These are phyloP conservation scores for Pichia heedii DNA, from an alignment of 805 yeast genomes.

Conservation along the genomic window DNA sequence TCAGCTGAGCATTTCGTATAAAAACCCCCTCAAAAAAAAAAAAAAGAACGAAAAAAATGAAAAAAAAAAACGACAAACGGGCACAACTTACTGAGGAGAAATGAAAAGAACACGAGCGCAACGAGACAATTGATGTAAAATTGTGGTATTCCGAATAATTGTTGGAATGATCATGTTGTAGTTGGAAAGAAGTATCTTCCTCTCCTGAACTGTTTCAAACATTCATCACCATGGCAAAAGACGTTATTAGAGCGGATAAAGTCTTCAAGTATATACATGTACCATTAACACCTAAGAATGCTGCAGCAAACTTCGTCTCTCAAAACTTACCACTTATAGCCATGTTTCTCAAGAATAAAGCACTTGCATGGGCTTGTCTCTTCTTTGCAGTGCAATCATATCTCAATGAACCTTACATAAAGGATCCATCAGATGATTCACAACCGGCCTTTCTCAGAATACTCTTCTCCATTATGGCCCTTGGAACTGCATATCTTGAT, in stretches of 20 bases:
- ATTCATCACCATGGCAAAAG: constrained; percentile 17
- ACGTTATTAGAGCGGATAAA: constrained; percentile 24
- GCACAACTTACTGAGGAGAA: too few relatives aligned
- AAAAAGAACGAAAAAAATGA: too few relatives aligned
- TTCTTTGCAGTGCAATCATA: constrained; percentile 44
- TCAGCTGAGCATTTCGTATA: not conserved
- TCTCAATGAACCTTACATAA: constrained; percentile 31
- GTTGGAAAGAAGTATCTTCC: too few relatives aligned
- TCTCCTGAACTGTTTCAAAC: not conserved
- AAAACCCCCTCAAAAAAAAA: too few relatives aligned
- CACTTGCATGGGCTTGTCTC: constrained; percentile 46
- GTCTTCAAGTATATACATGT: constrained; percentile 34
- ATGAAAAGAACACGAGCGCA: not conserved
- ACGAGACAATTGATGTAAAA: too few relatives aligned
- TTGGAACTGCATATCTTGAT: constrained; percentile 44
- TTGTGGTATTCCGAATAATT: too few relatives aligned
- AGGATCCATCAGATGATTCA: constrained; percentile 22
- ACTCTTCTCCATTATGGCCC: constrained; percentile 37
- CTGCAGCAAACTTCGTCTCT: constrained; percentile 38
- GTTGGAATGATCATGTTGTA: too few relatives aligned
- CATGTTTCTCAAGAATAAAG: constrained; percentile 49
- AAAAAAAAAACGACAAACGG: too few relatives aligned
- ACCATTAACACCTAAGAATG: constrained; percentile 38
- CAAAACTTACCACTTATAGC: constrained; percentile 56
- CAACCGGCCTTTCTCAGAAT: constrained; percentile 41